A percentile compares a stretch with the other conserved stretches of the same genome.
phyloP scores from a whole-genome alignment of 768 basidiomycete species.

The Termitomyces sp. region DNA sequence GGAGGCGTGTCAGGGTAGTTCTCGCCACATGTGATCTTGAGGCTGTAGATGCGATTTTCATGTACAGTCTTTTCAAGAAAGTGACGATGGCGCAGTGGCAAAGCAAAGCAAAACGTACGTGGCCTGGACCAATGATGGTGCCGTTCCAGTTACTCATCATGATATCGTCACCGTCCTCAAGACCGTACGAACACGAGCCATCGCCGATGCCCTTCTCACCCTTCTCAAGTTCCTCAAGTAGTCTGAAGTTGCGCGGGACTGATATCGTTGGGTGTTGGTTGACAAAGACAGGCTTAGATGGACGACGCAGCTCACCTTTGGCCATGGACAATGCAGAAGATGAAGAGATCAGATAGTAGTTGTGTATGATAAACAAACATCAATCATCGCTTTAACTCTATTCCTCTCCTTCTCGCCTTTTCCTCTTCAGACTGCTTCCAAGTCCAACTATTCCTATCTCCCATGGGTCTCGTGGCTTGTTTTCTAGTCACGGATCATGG shows the following conservation, averaged over 20 bases:
- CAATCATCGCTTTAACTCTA: not conserved
- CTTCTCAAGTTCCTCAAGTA: slow-evolving; percentile 98
- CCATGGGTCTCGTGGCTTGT: no score
- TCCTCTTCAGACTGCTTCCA: no score
- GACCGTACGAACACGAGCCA: slow-evolving; percentile 94
- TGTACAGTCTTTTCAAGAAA: slow-evolving; percentile 72
- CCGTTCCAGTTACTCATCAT: slow-evolving; percentile 99
- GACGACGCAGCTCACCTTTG: slow-evolving; percentile 33
- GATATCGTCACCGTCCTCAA: slow-evolving; percentile 94
- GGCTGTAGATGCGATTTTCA: slow-evolving; percentile 97
- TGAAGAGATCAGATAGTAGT: not conserved
- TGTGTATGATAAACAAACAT: not conserved
- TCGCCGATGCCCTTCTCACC: slow-evolving; percentile 99
- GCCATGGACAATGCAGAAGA: slow-evolving; percentile 32
- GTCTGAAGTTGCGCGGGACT: slow-evolving; percentile 96
- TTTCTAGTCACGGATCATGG: no score
- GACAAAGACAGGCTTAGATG: not conserved
- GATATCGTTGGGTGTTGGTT: not conserved
- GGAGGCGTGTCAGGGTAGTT: slow-evolving; percentile 77
- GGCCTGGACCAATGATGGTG: slow-evolving; percentile 97
- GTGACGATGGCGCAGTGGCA: slow-evolving; percentile 9
- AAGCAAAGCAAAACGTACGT: slow-evolving; percentile 49
- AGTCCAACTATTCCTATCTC: no score
- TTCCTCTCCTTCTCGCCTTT: no score
- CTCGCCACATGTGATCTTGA: slow-evolving; percentile 82